Conservation (phyloP, 495 filamentous ascomycete species). For the Neohortaea acidophila region DNA sequence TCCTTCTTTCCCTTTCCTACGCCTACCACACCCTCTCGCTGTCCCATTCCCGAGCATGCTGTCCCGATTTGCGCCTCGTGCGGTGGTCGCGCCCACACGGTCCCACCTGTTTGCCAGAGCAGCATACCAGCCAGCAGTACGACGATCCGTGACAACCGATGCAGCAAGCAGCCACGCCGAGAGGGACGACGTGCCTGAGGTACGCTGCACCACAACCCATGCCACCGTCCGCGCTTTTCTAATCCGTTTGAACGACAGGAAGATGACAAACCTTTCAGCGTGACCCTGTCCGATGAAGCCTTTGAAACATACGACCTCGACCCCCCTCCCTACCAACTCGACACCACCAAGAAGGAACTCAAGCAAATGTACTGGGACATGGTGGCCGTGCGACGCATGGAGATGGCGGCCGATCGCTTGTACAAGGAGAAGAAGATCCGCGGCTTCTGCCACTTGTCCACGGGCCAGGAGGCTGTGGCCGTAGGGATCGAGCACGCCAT, state of each 20-base stretch:
- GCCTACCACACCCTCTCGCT: too few species aligned
- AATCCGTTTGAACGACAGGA: slow-evolving; percentile 37
- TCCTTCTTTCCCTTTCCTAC: too few species aligned
- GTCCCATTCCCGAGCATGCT: too few species aligned
- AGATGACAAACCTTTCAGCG: slow-evolving; percentile 85
- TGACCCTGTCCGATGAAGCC: slow-evolving; percentile 88
- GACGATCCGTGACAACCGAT: slow-evolving; percentile 80
- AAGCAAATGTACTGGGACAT: slow-evolving; percentile 99
- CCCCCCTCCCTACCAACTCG: slow-evolving; percentile 76
- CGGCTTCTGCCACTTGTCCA: slow-evolving; percentile 97
- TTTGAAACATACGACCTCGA: slow-evolving; percentile 99
- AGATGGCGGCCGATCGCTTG: slow-evolving; percentile 92
- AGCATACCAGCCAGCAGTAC: slow-evolving; percentile 27
- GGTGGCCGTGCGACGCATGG: slow-evolving; percentile 90
- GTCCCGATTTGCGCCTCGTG: slow-evolving; percentile 23
- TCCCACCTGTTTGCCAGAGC: slow-evolving; percentile 29
- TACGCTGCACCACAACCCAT: slow-evolving; percentile 21
- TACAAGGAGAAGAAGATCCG: slow-evolving; percentile 99
- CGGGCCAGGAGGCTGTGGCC: slow-evolving; percentile 93
- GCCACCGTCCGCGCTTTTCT: not conserved
- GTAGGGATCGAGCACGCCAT: slow-evolving; percentile 95
- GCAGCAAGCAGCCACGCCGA: slow-evolving; percentile 82
- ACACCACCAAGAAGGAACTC: slow-evolving; percentile 90
- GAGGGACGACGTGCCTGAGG: slow-evolving; percentile 61
- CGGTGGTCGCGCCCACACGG: slow-evolving; percentile 35